Base-by-base conservation (phyloP, 2,329 filamentous ascomycete species). In the Penicillium vulpinum region DNA sequence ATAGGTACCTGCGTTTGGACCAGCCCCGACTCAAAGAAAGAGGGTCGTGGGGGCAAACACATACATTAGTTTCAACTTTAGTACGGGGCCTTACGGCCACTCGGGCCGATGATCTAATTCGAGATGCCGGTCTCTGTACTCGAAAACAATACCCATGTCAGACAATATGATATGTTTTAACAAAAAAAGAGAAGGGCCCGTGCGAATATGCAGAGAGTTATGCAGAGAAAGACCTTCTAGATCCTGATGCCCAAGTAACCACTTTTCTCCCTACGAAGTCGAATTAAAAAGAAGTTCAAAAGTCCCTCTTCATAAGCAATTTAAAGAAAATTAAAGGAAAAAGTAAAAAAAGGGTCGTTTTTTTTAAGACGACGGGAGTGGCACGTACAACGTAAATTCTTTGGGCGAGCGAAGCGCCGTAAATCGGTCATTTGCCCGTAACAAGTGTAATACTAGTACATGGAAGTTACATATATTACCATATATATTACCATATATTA, bases 321-420 rank as follows among this genome's bases (percentile, higher is more conserved):
- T n/a, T n/a, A n/a, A 13, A 35, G 13, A 26, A 15, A 15, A 16
- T 18, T 6, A 11, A 10, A 28, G 8, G 5, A 13, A 28, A 28
- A 48, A 21, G n/a, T n/a, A 22, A 47, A 43, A 10, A 41, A 28
- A 54, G 11, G 3, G 28, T 49, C 24, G 21, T n/a, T 36, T 16
- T n/a, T 31, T 51, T 51, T 13, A 29, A 56, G 18, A 26, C 43
- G 38, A 55, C 50, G 51, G 59, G 43, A 61, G 51, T 61, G 57
- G 57, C 51, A 51, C 53, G 44, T 56, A 41, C 55, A 39, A 51
- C 53, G 44, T 56, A 41, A 58, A 39, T 51, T 43, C 18, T 29
- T 43, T 21, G 26, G 36, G 56, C 56, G 56, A 63, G 54, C 38
- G 47, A 65, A 65, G 62, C 57, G 62, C 63, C 63, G 62, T 57